Conservation (phyloP, 345 rosid species). For the Dipteronia dyeriana region DNA sequence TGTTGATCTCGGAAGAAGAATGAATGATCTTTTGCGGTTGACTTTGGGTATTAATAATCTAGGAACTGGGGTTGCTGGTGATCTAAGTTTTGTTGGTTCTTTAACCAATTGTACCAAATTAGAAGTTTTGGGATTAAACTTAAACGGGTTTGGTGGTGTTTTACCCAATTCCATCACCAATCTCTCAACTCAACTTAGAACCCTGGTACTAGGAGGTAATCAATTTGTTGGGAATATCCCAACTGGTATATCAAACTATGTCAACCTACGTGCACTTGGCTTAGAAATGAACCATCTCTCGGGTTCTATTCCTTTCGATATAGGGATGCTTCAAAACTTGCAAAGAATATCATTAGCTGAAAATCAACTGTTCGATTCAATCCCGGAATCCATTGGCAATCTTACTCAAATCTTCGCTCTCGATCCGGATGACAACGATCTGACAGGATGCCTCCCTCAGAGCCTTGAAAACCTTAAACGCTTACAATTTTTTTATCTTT, state of each 20-base stretch:
- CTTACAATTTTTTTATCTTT: not conserved
- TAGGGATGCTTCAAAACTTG: slow-evolving; percentile 26
- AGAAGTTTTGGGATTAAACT: slow-evolving; percentile 2
- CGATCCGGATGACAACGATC: no score
- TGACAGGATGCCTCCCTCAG: slow-evolving; percentile 28
- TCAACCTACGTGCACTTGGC: not conserved
- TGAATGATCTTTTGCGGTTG: slow-evolving; percentile 18
- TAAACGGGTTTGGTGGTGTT: slow-evolving; percentile 23
- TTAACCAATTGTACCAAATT: slow-evolving; percentile 24
- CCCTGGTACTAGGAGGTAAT: slow-evolving; percentile 17
- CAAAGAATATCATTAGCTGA: not conserved
- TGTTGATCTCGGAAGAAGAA: slow-evolving; percentile 8
- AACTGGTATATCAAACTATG: not conserved
- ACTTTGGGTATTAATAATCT: slow-evolving; percentile 15
- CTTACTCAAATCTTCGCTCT: slow-evolving; percentile 26
- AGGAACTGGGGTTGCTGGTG: slow-evolving; percentile 20
- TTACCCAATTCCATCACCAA: slow-evolving; percentile 23
- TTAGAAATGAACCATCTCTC: not conserved
- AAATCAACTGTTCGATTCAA: slow-evolving; percentile 25
- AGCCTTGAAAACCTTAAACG: slow-evolving; percentile 12
- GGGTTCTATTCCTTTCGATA: slow-evolving; percentile 5
- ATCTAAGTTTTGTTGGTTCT: slow-evolving; percentile 21
- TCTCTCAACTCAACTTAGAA: slow-evolving; percentile 22
- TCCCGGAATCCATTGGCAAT: slow-evolving; percentile 25
- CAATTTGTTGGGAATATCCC: slow-evolving; percentile 10